Percentiles rank a stretch among this genome's conserved stretches.
These are phyloP conservation scores for Pseudogymnoascus sp. DNA, from an alignment of 2,329 filamentous ascomycete genomes.

Conservation along the genomic window DNA sequence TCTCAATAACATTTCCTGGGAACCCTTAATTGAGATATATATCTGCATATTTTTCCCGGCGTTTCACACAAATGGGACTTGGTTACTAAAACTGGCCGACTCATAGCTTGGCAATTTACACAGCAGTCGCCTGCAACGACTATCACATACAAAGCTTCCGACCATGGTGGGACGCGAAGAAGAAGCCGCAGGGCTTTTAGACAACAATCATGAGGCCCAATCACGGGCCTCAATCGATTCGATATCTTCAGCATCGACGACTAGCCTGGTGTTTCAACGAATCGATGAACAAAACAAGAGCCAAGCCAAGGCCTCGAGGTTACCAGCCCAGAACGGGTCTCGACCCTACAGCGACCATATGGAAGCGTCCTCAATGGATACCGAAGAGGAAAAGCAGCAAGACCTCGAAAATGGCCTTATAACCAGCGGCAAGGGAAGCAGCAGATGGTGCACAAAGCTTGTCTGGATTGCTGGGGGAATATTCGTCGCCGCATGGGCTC, in stretches of 20 bases:
- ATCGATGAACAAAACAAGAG: constrained; percentile 44
- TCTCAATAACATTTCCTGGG: constrained; percentile 5
- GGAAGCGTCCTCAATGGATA: constrained; percentile 20
- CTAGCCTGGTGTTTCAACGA: constrained; percentile 72
- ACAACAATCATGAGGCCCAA: constrained; percentile 15
- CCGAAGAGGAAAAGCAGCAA: constrained; percentile 39
- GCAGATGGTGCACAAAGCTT: constrained; percentile 22
- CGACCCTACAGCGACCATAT: constrained; percentile 14
- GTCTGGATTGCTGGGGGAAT: constrained; percentile 51
- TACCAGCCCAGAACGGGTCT: background rate
- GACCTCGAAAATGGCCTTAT: constrained; percentile 27
- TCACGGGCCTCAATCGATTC: constrained; percentile 35
- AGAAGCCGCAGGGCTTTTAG: constrained; percentile 23
- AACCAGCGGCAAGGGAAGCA: constrained; percentile 31
- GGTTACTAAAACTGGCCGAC: background rate
- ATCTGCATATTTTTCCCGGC: background rate
- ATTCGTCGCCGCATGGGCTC: constrained; percentile 58
- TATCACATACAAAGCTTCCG: background rate
- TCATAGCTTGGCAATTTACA: background rate
- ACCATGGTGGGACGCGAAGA: constrained; percentile 24
- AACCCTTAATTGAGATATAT: background rate
- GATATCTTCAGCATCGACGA: constrained; percentile 70
- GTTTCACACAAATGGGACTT: background rate
- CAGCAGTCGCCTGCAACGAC: background rate
- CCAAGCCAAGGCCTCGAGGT: constrained; percentile 18